Evolutionary conservation across 768 basidiomycete genomes (phyloP), one percentile per base, ranked within the genome.

Genomic region (Artomyces pyxidatus): DNA sequence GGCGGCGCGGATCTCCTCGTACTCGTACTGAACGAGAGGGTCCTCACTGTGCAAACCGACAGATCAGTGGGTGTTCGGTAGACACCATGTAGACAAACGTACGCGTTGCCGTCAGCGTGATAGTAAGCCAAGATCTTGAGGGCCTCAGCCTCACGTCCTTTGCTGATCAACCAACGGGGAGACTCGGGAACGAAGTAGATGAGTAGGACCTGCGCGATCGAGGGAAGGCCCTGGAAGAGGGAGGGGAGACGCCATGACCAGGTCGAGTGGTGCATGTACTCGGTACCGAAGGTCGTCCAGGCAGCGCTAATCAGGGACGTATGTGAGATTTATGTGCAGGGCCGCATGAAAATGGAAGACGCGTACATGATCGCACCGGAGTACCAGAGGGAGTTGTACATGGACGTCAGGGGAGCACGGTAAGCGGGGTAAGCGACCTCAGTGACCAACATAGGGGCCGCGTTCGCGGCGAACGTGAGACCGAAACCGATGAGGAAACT

Each of bases 381-480:
- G 60, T 54, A 65, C 74, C 73, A 75, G 19, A 74, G 60, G 11
- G 65, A 61, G 61, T 71, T 71, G 58, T 71, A 74, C 26, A 68
- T 57, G 12, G 72, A 70, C 10, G 75, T 78, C 45, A 72, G 49
- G 2, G 65, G 66, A 11, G 63, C 71, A 35, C 74, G 72, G 54
- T 77, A 71, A 8, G 71, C 68, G 11, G 73, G 74, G 57, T 74
- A 75, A 1, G 75, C 68, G 17, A 78, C 57, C 63, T 80, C 76
- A 32, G 74, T 71, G 50, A 77, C 64, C 16, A 78, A 67, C 21
- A 77, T 59, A 6, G 76, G 76, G 3, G 77, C 72, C 28, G 75
- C 67, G 42, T 64, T 65, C 10, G 45, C 44, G 42, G 69, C 67
- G 50, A 75, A 71, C 4, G 66, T 63, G 37, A 68, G 63, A 21